Evolutionary conservation across 75 land plant genomes (phyloP), one percentile per base, ranked within the genome.

Genomic region (Cunninghamia lanceolata): DNA sequence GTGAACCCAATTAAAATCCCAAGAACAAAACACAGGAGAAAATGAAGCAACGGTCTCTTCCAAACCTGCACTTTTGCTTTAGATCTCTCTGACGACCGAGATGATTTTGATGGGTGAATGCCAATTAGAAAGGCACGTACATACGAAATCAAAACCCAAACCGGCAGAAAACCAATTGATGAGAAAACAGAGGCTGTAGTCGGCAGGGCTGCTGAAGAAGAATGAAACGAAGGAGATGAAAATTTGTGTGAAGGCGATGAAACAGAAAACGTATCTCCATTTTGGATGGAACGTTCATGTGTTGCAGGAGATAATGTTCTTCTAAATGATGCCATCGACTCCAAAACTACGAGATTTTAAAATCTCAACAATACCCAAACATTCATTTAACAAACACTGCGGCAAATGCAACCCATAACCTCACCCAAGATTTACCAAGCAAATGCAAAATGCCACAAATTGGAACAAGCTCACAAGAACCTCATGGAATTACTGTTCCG

Each of bases 1-100:
- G 91, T 88, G 30, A 94, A 83, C 5, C 97, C 97, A 79, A 89
- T 40, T 32, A 93, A 84, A 83, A 91, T 68, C 36, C 97, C 97
- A 30, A 87, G 47, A 40, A 89, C 30, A 85, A 96, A 96, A 87
- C 93, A 96, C 3, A 92, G 74, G 34, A 89, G 63, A 75, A 92
- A 89, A 86, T 89, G 93, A 53, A 91, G 85, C 32, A 91, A 75
- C 8, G 87, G 84, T 83, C 82, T 89, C 87, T 88, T 92, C 98
- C 93, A 93, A 75, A 82, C 28, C 35, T 77, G 87, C 17, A 85
- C 89, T 77, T 83, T 94, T 28, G 79, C 21, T 70, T 87, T 94
- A 17, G 91, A 86, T 84, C 84, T 92, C 56, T 93, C 94, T 15
- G 81, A 36, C 2, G 91, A 32, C 84, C 92, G 78, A 66, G 77